Evolutionary conservation across 129 eudicot species (phyloP), one percentile per base, ranked within the genome.

Genomic region (Gnaphalium uliginosum): DNA sequence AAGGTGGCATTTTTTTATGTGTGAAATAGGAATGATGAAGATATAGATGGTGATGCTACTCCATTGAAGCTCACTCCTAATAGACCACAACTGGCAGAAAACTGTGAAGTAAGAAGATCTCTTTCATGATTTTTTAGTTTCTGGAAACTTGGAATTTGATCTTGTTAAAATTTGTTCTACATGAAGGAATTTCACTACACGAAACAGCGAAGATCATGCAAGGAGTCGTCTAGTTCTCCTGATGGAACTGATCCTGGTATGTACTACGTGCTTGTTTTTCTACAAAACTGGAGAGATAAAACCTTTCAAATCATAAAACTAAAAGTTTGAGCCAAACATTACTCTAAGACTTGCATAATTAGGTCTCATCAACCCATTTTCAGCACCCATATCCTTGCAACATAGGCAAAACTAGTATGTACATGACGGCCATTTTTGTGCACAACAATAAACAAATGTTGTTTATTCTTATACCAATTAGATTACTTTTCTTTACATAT

Each of bases 121-220:
- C 53, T 76, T 43, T 64, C 50, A 53, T 43, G 10, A 11, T 23
- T 10, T 15, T 66, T 43, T 66, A 67, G 13, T 35, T 46, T 61
- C 29, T 67, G 3, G 30, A 19, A 53, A 53, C 59, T 53, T 27
- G 0, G 32, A 33, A 30, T 8, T 69, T 61, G 19, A 25, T n/a
- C 21, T 2, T 78, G 73, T 61, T 33, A 8, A 63, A 79, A 64
- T 63, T 58, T 61, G 26, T 75, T 71, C 19, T 0, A 72, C 60
- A 39, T 59, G 79, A 81, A 83, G 87, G 84, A 79, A 33, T 71
- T 83, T 26, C 75, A 71, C 30, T 56, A 18, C 57, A 76, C 79
- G 62, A 75, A 83, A 60, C 75, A 56, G 37, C 67, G 4, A 32
- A 74, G 32, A 48, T 66, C 68, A 7, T 23, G 43, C 72, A 83